phyloP scores from a whole-genome alignment of 2,329 filamentous ascomycete species.

The Fusarium sp. region DNA sequence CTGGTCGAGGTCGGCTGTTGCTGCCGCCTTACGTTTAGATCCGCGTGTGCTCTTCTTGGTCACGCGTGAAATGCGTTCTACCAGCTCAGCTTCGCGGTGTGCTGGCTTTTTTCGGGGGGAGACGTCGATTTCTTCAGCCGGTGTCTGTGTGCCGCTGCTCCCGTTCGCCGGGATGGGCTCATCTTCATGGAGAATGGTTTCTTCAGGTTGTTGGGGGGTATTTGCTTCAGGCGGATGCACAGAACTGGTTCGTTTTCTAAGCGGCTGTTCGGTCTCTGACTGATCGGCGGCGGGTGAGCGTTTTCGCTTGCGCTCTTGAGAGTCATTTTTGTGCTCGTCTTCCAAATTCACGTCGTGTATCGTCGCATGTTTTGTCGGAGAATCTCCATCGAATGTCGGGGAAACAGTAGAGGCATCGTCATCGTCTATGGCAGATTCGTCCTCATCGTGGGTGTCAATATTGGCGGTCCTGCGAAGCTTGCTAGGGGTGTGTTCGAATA shows the following conservation, averaged over 20 bases:
- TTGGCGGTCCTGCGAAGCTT: slow-evolving; percentile 69
- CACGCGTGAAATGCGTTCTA: slow-evolving; percentile 47
- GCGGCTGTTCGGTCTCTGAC: slow-evolving; percentile 58
- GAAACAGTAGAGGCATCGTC: slow-evolving; percentile 52
- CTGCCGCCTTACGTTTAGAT: slow-evolving; percentile 51
- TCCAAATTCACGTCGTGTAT: slow-evolving; percentile 44
- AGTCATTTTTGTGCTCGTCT: slow-evolving; percentile 48
- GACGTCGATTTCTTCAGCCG: slow-evolving; percentile 57
- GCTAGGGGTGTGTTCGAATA: slow-evolving; percentile 75
- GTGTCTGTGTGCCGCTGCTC: slow-evolving; percentile 53
- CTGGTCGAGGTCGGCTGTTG: slow-evolving; percentile 44
- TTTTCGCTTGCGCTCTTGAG: slow-evolving; percentile 59
- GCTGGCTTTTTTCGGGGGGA: slow-evolving; percentile 44
- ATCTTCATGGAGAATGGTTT: slow-evolving; percentile 48
- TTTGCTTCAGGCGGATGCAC: slow-evolving; percentile 53
- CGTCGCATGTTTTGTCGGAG: slow-evolving; percentile 48
- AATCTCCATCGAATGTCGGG: slow-evolving; percentile 51
- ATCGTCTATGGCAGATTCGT: slow-evolving; percentile 55
- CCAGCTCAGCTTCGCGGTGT: slow-evolving; percentile 46
- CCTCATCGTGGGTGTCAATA: slow-evolving; percentile 49
- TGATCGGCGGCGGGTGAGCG: slow-evolving; percentile 57
- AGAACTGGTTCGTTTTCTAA: slow-evolving; percentile 64
- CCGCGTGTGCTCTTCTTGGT: slow-evolving; percentile 55
- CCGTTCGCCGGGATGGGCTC: slow-evolving; percentile 49
- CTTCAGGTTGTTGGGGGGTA: slow-evolving; percentile 40